A percentile compares a stretch with the other conserved stretches of the same genome.
phyloP scores from a whole-genome alignment of 1,284 basidiomycete genomes.

The Cystodermella granulosa region DNA sequence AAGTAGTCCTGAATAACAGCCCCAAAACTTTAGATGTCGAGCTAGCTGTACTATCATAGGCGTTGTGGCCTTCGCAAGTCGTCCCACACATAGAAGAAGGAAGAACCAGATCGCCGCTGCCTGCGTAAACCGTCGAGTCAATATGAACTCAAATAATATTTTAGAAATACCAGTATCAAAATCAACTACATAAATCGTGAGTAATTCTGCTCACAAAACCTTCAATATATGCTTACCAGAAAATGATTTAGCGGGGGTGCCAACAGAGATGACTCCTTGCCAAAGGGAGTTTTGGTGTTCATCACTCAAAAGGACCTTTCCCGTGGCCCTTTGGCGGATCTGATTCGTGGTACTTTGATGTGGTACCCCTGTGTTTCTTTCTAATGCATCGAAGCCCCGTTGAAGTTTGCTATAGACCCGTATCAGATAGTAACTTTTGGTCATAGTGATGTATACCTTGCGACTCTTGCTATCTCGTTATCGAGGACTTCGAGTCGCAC shows the following conservation, averaged over 20 bases:
- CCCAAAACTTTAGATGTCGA: conserved; percentile 32
- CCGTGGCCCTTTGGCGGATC: conserved; percentile 8
- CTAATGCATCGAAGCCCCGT: conserved; percentile 34
- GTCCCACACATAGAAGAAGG: conserved; percentile 36
- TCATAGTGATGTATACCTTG: conserved; percentile 11
- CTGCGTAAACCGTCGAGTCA: conserved; percentile 11
- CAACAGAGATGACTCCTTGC: conserved; percentile 40
- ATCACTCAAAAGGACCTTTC: conserved; percentile 29
- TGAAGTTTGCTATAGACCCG: conserved; percentile 33
- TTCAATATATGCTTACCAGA: conserved; percentile 29
- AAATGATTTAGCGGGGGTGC: conserved; percentile 38
- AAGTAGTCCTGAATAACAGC: conserved; percentile 44
- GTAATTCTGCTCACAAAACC: conserved; percentile 45
- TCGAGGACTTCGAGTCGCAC: conserved; percentile 11
- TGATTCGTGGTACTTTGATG: neutral
- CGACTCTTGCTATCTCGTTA: conserved; percentile 15
- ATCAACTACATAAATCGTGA: conserved; percentile 36
- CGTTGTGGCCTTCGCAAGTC: conserved; percentile 19
- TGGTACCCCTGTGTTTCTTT: conserved; percentile 7
- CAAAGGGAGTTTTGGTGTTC: conserved; percentile 27
- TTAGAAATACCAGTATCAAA: conserved; percentile 42
- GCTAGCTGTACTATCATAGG: conserved; percentile 35
- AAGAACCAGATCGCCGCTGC: conserved; percentile 41
- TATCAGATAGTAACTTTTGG: neutral
- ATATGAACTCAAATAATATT: conserved; percentile 1